These are phyloP conservation scores for Biscogniauxia mediterranea DNA, from an alignment of 2,329 filamentous ascomycete species.

Conservation along the genomic window DNA sequence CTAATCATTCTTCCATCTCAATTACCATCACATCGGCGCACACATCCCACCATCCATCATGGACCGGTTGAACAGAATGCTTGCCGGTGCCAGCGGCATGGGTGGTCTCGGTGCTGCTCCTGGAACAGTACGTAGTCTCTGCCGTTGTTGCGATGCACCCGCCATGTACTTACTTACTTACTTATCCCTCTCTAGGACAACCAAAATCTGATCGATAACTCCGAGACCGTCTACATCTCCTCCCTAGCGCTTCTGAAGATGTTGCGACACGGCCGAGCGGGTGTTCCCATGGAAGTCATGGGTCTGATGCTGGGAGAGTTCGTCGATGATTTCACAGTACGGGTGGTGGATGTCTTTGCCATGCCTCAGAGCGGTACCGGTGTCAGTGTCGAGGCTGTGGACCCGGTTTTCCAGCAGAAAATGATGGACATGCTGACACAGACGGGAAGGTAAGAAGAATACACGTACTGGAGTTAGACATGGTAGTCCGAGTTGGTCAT, in stretches of 20 bases:
- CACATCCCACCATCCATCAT: constrained; percentile 48
- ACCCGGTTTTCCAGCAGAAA: constrained; percentile 98
- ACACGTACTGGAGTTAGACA: no score
- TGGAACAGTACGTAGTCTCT: constrained; percentile 53
- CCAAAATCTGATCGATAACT: constrained; percentile 91
- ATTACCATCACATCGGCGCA: constrained; percentile 2
- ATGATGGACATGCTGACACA: constrained; percentile 99
- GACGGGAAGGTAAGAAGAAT: constrained; percentile 74
- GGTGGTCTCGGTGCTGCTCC: constrained; percentile 59
- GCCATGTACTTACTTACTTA: background rate
- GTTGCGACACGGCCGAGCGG: constrained; percentile 93
- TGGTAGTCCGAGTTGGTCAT: constrained; percentile 1
- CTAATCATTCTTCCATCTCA: background rate
- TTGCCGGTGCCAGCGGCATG: constrained; percentile 70
- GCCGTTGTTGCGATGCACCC: background rate
- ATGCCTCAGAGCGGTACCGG: constrained; percentile 99
- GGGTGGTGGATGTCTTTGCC: constrained; percentile 97
- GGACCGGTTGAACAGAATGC: constrained; percentile 90
- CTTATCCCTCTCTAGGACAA: constrained; percentile 63
- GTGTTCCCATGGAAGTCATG: constrained; percentile 99
- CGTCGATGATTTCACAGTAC: constrained; percentile 97
- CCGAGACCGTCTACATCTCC: constrained; percentile 98
- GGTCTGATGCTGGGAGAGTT: constrained; percentile 98
- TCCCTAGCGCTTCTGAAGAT: constrained; percentile 97
- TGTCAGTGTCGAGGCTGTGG: constrained; percentile 96